Evolutionary conservation across 495 filamentous ascomycete genomes (phyloP), one percentile per base, ranked within the genome.

Genomic region (Tuber melanosporum): DNA sequence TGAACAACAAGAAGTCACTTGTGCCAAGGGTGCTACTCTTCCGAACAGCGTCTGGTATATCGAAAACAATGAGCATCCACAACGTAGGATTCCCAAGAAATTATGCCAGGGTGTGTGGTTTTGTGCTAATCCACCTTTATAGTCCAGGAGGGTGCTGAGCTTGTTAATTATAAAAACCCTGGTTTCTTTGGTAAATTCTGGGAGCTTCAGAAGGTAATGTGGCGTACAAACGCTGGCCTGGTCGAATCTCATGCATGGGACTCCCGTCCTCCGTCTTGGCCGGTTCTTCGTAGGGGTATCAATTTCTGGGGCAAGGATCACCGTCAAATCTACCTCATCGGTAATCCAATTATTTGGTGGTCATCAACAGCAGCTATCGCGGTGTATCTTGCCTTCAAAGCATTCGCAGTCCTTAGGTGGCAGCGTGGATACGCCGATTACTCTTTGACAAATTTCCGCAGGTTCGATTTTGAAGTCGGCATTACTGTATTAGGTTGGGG

Each of bases 161-260:
- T 91, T 85, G 95, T 97, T 81, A 99, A 98, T 84, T 99, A 99
- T 84, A 88, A 89, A 76, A 91, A 97, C 80, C 95, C 95, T 32
- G 95, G 95, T 20, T 98, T 99, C 88, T 89, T 98, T 74, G 96
- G 94, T 74, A 99, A 98, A 83, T 99, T 99, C 87, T 97, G 93
- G 93, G 95, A 99, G 86, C 87, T 99, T n/a, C 94, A 99, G 84
- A 94, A 93, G 85, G 96, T 99, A 57, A 99, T 99, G 95, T 99
- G 95, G 95, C 92, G 89, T 77, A 98, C 96, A 20, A 99, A 99
- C 83, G 95, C 95, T 46, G 96, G 95, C 44, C 89, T 99, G 74
- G 92, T 96, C 44, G 95, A 98, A 83, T 97, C 94, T 57, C 95
- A 99, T 83, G 93, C 94, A 72, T 99, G 95, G 95, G 95, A 99